Conservation (phyloP, 1,139 yeast genomes). For the Ashbya aceris region DNA sequence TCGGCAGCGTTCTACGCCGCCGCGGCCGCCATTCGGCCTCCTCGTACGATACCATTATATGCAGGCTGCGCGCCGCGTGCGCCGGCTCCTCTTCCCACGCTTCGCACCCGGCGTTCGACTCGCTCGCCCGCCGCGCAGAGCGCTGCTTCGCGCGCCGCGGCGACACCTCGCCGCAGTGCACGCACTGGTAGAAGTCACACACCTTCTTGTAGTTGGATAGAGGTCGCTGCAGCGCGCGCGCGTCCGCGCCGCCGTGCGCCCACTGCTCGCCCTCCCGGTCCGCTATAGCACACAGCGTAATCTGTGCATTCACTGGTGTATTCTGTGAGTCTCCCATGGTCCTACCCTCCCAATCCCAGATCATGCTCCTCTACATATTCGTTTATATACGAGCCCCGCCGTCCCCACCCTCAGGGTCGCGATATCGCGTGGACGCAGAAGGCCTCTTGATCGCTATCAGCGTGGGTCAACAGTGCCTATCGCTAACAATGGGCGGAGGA, state of each 20-base stretch:
- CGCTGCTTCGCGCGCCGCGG: neutral
- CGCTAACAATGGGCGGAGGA: too few species aligned
- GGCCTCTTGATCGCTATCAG: too few species aligned
- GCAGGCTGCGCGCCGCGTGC: neutral
- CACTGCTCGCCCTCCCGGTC: neutral
- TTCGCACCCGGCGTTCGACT: neutral
- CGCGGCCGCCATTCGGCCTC: neutral
- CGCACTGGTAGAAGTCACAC: conserved; percentile 16
- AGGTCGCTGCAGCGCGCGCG: conserved; percentile 1
- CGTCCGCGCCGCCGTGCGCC: neutral
- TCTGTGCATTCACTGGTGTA: conserved; percentile 8
- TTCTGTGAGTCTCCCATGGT: conserved; percentile 1
- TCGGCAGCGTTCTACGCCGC: neutral
- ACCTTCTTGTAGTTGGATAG: conserved; percentile 10
- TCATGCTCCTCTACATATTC: too few species aligned
- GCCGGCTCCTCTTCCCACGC: neutral
- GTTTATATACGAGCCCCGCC: too few species aligned
- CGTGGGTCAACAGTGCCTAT: too few species aligned
- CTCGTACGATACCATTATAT: neutral
- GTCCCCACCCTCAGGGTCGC: too few species aligned
- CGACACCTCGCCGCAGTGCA: conserved; percentile 7
- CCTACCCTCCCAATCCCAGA: too few species aligned
- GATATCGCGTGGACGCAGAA: too few species aligned
- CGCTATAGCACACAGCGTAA: conserved; percentile 5
- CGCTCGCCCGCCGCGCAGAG: conserved; percentile 9